Percentiles rank a stretch among this genome's conserved stretches.
Evolutionary conservation across 1,284 basidiomycete species (phyloP).

Genomic region (Leccinum pachyderme): DNA sequence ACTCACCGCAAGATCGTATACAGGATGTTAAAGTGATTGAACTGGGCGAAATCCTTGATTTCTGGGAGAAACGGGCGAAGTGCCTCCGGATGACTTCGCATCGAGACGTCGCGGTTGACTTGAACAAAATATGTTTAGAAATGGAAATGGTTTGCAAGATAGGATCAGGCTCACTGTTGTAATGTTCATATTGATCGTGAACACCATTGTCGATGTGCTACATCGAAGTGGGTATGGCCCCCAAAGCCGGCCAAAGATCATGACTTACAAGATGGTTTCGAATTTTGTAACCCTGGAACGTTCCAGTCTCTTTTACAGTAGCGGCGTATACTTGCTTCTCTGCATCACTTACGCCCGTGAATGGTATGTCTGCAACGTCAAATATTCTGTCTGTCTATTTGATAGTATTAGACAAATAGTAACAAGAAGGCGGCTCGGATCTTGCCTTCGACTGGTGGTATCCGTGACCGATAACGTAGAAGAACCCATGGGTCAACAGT

Average conservation of each 20-base stretch:
- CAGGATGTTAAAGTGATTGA: background rate
- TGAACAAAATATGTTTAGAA: background rate
- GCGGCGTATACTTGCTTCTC: conserved; percentile 38
- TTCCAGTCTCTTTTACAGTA: conserved; percentile 48
- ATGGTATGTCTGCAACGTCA: conserved; percentile 62
- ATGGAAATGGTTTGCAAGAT: background rate
- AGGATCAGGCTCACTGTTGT: conserved; percentile 43
- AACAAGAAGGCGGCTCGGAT: background rate
- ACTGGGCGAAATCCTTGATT: background rate
- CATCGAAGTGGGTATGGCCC: background rate
- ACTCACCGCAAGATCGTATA: conserved; percentile 32
- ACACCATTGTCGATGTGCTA: conserved; percentile 57
- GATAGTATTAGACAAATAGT: background rate
- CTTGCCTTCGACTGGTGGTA: conserved; percentile 44
- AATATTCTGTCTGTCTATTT: conserved; percentile 53
- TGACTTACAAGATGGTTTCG: conserved; percentile 50
- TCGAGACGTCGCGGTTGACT: background rate
- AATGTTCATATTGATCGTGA: conserved; percentile 56
- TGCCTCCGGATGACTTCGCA: background rate
- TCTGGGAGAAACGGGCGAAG: background rate
- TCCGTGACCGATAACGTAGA: conserved; percentile 62
- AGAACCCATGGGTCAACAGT: conserved; percentile 59
- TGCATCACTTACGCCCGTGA: conserved; percentile 41
- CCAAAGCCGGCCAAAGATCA: background rate
- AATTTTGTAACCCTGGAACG: conserved; percentile 60